Percentiles rank a stretch among this genome's conserved stretches.
phyloP scores from a whole-genome alignment of 805 yeast species.

The Myxozyma lipomycoides region DNA sequence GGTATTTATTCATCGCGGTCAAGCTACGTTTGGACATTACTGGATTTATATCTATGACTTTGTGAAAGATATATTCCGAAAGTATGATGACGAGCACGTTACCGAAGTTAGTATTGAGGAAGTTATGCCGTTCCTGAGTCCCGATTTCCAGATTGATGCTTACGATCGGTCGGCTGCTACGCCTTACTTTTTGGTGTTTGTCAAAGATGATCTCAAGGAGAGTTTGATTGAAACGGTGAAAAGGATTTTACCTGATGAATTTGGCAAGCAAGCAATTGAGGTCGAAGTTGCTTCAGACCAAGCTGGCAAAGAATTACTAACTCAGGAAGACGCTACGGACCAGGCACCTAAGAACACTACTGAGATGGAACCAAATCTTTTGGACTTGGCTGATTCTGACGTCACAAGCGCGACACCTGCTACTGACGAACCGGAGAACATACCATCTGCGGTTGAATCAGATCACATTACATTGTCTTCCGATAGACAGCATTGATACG shows the following conservation, averaged over 20 bases:
- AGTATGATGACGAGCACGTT: constrained; percentile 94
- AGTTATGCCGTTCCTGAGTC: constrained; percentile 57
- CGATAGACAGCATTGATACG: too few species aligned
- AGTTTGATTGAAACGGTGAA: constrained; percentile 20
- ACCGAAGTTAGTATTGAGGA: constrained; percentile 60
- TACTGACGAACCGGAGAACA: too few species aligned
- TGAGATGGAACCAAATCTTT: too few species aligned
- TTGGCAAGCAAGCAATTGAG: too few species aligned
- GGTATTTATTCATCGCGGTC: constrained; percentile 90
- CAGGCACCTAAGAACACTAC: too few species aligned
- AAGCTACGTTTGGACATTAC: constrained; percentile 94
- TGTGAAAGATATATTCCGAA: constrained; percentile 63
- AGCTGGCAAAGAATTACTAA: too few species aligned
- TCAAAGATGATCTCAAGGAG: constrained; percentile 48
- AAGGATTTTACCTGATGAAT: constrained; percentile 3
- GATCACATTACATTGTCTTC: too few species aligned
- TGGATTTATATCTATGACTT: constrained; percentile 91
- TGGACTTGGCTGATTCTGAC: too few species aligned
- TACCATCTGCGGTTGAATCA: too few species aligned
- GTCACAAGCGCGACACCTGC: too few species aligned
- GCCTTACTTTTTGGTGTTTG: constrained; percentile 87
- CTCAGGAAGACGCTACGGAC: too few species aligned
- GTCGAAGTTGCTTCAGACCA: too few species aligned
- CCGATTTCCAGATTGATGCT: constrained; percentile 7
- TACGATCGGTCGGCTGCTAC: constrained; percentile 58